Conservation (phyloP, 1,284 basidiomycete genomes). For the Cryptococcus sp. region DNA sequence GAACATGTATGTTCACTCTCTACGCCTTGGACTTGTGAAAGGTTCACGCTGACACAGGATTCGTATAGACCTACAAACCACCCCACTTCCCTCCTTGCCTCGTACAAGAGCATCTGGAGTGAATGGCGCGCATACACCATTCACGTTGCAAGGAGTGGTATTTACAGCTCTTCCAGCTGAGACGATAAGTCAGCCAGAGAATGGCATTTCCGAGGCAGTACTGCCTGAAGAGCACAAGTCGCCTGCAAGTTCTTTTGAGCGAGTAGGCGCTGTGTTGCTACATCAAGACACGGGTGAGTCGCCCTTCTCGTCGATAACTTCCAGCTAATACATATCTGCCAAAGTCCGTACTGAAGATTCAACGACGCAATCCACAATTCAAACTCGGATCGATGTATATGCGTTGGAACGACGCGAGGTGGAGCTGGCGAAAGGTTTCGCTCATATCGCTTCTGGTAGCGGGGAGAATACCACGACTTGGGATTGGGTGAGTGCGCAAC, state of each 20-base stretch:
- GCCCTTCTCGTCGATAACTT: background rate
- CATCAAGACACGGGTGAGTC: constrained; percentile 14
- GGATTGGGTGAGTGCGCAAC: constrained; percentile 27
- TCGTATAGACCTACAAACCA: constrained; percentile 26
- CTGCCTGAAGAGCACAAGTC: background rate
- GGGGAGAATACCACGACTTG: constrained; percentile 11
- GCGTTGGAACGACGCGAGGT: constrained; percentile 19
- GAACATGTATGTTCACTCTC: constrained; percentile 4
- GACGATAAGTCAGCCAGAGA: background rate
- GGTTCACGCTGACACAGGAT: too few species aligned
- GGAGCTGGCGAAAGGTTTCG: constrained; percentile 22
- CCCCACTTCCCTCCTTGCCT: constrained; percentile 37
- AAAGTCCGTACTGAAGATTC: too few species aligned
- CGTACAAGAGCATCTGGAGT: constrained; percentile 6
- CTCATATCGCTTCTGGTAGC: constrained; percentile 15
- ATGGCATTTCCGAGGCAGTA: background rate
- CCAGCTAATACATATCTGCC: too few species aligned
- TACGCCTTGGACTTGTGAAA: too few species aligned
- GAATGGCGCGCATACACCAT: background rate
- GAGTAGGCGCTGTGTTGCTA: constrained; percentile 14
- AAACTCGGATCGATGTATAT: constrained; percentile 11
- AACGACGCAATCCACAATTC: background rate
- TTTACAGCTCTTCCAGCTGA: constrained; percentile 13
- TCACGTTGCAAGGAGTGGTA: constrained; percentile 19
- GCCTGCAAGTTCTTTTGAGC: constrained; percentile 1